phyloP scores from a whole-genome alignment of 2,329 filamentous ascomycete genomes.

The Kalaharituber pfeilii region DNA sequence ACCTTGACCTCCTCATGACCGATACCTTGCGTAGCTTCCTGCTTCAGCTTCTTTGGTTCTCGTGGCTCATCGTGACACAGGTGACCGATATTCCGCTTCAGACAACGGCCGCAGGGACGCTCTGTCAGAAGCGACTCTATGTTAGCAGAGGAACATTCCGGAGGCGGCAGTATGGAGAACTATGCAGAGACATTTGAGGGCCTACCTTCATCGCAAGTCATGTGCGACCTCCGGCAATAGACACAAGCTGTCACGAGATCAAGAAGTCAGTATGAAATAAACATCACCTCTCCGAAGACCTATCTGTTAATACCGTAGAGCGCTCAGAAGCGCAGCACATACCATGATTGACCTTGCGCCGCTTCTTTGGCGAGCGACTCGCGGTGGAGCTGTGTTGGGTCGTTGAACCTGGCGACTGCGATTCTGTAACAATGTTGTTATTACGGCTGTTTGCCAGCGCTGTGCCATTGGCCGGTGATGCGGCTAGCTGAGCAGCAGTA shows the following conservation, averaged over 20 bases:
- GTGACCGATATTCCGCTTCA: conserved; percentile 97
- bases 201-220: conserved; percentile 53
- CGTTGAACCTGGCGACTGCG: conserved; percentile 27
- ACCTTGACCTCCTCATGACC: not conserved
- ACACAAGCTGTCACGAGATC: conserved; percentile 59
- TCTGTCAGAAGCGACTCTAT: conserved; percentile 32
- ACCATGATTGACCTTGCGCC: conserved; percentile 83
- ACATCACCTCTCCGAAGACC: not conserved
- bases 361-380: conserved; percentile 50
- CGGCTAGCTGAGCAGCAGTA: conserved; percentile 3
- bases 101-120: conserved; percentile 89
- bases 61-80: conserved; percentile 95
- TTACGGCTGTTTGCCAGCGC: conserved; percentile 6
- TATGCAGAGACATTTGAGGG: not conserved
- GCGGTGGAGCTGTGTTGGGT: conserved; percentile 24
- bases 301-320: not conserved
- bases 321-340: conserved; percentile 28
- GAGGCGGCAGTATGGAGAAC: not conserved
- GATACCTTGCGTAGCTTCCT: conserved; percentile 26
- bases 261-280: not conserved
- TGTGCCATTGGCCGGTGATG: conserved; percentile 5
- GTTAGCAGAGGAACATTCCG: not conserved
- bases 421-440: conserved; percentile 5
- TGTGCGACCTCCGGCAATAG: conserved; percentile 83
- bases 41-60: conserved; percentile 71